Base-by-base conservation (phyloP, 805 yeast genomes). In the Hanseniaspora mollemarum region DNA sequence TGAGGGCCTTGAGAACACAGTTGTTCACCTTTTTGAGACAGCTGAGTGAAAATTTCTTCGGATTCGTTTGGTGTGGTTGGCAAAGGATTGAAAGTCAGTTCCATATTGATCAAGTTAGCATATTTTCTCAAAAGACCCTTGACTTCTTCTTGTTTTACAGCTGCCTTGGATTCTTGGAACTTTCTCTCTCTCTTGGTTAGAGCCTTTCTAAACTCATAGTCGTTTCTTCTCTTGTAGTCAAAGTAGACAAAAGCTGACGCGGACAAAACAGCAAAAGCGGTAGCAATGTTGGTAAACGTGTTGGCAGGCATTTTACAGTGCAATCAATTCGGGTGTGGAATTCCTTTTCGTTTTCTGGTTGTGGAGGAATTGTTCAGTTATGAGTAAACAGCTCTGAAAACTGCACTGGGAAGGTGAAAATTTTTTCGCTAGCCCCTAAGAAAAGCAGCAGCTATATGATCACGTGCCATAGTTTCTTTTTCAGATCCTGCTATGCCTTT, bases 191-290 rank as follows among this genome's bases (percentile, higher is more conserved):
- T 74, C 65, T 77, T 78, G 62, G 77, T 77, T 61, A 92, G 74
- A 42, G 75, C 64, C 61, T 76, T 80, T 73, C 98, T 84, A 75
- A 92, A 94, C 53, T 77, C 83, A 19, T 83, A 67, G 53, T 83
- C 78, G 67, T 74, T 73, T 70, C 97, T 84, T 70, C 98, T 86
- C 68, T 76, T 75, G 73, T 87, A 84, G 70, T 92, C 99, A 62
- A 94, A 94, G 71, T 86, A 92, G 35, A 78, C 71, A 44, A 78
- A 65, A 16, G 74, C 63, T 33, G 82, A 79, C 26, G 80, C 68
- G 25, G 81, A 76, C 18, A 74, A 70, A 43, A 73, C 63, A 54
- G 70, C 72, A 13, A 66, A 55, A 41, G 69, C 61, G 29, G 73
- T 67, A 66, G 64, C 64, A 58, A 69, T 46, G 31, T 54, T 33